These are phyloP conservation scores for Daedaleopsis sinensis DNA, from an alignment of 768 basidiomycete genomes.

Conservation along the genomic window DNA sequence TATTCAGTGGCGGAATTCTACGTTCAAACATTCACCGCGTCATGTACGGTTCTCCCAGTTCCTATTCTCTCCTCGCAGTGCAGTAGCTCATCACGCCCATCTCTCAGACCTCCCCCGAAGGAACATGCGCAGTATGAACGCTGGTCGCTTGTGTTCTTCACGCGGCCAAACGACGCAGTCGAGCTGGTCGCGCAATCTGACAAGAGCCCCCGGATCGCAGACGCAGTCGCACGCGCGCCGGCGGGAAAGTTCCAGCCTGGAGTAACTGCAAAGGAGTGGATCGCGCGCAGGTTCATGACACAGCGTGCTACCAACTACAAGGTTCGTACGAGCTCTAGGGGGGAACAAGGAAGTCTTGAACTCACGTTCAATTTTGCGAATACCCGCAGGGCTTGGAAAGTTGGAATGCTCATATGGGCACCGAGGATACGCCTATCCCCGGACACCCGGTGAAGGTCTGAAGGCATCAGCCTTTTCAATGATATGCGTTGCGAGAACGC, in stretches of 20 bases:
- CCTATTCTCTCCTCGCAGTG: not conserved
- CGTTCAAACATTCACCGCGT: conserved; percentile 70
- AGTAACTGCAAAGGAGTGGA: conserved; percentile 44
- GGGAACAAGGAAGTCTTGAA: too few relatives aligned
- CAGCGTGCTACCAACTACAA: conserved; percentile 29
- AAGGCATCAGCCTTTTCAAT: conserved; percentile 37
- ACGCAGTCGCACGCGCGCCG: conserved; percentile 41
- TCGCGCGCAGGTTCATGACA: conserved; percentile 40
- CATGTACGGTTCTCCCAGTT: conserved; percentile 39
- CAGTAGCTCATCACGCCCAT: conserved; percentile 32
- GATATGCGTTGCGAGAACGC: not conserved
- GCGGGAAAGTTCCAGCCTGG: conserved; percentile 33
- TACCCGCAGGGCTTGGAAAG: conserved; percentile 13
- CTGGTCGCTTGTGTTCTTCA: conserved; percentile 74
- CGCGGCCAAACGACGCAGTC: conserved; percentile 57
- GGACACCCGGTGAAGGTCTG: not conserved
- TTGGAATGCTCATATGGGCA: conserved; percentile 16
- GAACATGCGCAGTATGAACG: conserved; percentile 54
- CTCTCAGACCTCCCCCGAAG: conserved; percentile 50
- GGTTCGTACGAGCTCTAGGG: not conserved
- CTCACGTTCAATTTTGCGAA: not conserved
- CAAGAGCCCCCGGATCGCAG: conserved; percentile 52
- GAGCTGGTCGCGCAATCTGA: conserved; percentile 54
- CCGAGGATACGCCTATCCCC: conserved; percentile 12
- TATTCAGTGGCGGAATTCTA: conserved; percentile 68